Percentiles rank a stretch among this genome's conserved stretches.
These are phyloP conservation scores for Globisporangium sylvaticum DNA, from an alignment of 352 stramenopile genomes.

Conservation along the genomic window DNA sequence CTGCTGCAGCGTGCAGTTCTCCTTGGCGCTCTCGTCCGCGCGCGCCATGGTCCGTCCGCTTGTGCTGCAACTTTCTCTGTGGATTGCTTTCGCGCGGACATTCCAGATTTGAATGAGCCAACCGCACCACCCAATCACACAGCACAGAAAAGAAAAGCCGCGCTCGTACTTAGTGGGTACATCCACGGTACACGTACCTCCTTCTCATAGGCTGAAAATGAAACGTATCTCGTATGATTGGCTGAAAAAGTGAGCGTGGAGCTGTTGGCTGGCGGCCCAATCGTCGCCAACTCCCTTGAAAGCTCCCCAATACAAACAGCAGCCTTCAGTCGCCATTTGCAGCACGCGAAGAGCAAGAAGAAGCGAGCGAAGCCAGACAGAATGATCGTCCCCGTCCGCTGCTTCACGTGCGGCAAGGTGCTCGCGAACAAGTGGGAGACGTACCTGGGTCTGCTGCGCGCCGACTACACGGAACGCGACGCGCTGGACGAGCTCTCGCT, in stretches of 20 bases:
- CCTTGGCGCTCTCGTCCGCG: slow-evolving; percentile 7
- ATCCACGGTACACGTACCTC: neutral
- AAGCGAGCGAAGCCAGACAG: slow-evolving; percentile 5
- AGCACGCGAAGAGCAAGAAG: neutral
- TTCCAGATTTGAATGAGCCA: slow-evolving; percentile 10
- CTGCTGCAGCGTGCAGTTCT: slow-evolving; percentile 2
- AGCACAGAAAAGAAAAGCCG: neutral
- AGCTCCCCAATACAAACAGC: neutral
- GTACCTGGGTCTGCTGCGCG: slow-evolving; percentile 96
- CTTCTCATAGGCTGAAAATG: neutral
- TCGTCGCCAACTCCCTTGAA: slow-evolving; percentile 3
- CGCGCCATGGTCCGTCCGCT: slow-evolving; percentile 1
- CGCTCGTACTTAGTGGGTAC: neutral
- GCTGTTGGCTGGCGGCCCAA: slow-evolving; percentile 13
- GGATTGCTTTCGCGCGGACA: neutral
- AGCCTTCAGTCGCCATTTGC: neutral
- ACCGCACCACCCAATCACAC: neutral
- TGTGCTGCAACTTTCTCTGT: neutral
- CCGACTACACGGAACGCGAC: slow-evolving; percentile 97
- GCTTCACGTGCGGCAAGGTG: slow-evolving; percentile 99
- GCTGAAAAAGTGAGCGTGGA: slow-evolving; percentile 6
- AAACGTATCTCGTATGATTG: neutral
- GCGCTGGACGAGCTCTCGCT: slow-evolving; percentile 97
- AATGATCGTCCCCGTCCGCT: slow-evolving; percentile 99
- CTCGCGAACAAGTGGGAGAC: slow-evolving; percentile 99